Base-by-base conservation (phyloP, 2,329 filamentous ascomycete genomes). In the Fusarium chlamydosporum region DNA sequence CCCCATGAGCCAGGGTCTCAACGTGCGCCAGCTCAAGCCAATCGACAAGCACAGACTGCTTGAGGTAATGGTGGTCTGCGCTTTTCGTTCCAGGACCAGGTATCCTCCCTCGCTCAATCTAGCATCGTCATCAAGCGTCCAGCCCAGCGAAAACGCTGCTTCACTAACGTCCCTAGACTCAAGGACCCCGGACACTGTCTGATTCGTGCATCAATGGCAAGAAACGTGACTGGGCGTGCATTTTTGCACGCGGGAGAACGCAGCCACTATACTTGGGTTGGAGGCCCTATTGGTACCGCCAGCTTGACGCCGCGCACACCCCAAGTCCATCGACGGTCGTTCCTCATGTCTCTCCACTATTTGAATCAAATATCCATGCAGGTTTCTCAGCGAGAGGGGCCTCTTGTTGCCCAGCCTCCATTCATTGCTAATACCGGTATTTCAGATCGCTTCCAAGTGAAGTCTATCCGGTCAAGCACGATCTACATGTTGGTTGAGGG, bases 181-280 rank as follows among this genome's bases (percentile, higher is more conserved):
- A 46, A 31, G 35, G 23, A 18, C 59, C 52, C 52, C 53, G 37
- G 45, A 29, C 51, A 33, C 53, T 38, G 55, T 60, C 41, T 64
- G 66, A 59, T 69, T 70, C 56, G 61, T 70, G 61, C 27, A 57
- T 41, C 46, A 48, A 35, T 70, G 53, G 50, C 41, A 47, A 67
- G 62, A 61, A 62, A 69, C 65, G 62, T 69, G 66, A 68, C 66
- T 70, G 62, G 58, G 41, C 61, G 66, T 69, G 67, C 67, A 67
- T 63, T 51, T 48, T 56, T 67, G 45, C 53, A 67, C 54, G 66
- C 66, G 67, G 57, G 61, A 69, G 62, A 58, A 69, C 48, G 66
- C 61, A 69, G 66, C 52, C 52, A 54, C 54, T 59, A 42, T 58
- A 47, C 48, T 20, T 27, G 54, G 50, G 59, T 45, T 31, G 13